Evolutionary conservation across 768 basidiomycete species (phyloP), one percentile per base, ranked within the genome.

Genomic region (Hysterangium stoloniferum): DNA sequence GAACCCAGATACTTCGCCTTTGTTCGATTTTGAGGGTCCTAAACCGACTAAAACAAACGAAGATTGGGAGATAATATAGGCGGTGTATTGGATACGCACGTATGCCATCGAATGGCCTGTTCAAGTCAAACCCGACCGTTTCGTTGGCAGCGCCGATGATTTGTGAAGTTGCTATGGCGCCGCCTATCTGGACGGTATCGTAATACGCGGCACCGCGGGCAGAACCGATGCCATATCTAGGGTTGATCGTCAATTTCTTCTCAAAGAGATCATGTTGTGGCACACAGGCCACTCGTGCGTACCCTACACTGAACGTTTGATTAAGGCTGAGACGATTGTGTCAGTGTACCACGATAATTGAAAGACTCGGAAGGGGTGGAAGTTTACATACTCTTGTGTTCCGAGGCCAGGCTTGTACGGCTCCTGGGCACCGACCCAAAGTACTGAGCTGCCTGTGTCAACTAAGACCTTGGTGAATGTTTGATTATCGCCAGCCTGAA

Each of bases 381-480:
- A n/a, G n/a, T n/a, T n/a, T n/a, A 15, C 6, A 3, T 19, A 45
- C 44, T 45, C 31, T 45, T 25, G 24, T 8, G 44, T 27, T 13
- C 31, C 3, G 6, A 28, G 28, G 20, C 44, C 44, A 27, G 44
- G 44, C 6, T 25, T 28, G 25, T 45, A 45, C 15, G 44, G 24
- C n/a, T n/a, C 12, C 19, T 45, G 24, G 25, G 24, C 44, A 15
- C 44, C 44, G 2, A 45, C 44, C 44, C 44, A 45, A 3, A 45
- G 44, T 25, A 45, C 31, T 17, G 44, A 20, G 44, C 44, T 45
- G 19, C 44, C 44, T 17, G 44, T 45, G 44, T 45, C 44, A 17
- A 45, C 31, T 6, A 45, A 28, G 6, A 45, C 44, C 17, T 45
- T 28, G 8, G 24, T 24, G 15, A 45, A 45, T 45, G 24, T 4